These are phyloP conservation scores for Penicillium nucicola DNA, from an alignment of 495 filamentous ascomycete species.

Conservation along the genomic window DNA sequence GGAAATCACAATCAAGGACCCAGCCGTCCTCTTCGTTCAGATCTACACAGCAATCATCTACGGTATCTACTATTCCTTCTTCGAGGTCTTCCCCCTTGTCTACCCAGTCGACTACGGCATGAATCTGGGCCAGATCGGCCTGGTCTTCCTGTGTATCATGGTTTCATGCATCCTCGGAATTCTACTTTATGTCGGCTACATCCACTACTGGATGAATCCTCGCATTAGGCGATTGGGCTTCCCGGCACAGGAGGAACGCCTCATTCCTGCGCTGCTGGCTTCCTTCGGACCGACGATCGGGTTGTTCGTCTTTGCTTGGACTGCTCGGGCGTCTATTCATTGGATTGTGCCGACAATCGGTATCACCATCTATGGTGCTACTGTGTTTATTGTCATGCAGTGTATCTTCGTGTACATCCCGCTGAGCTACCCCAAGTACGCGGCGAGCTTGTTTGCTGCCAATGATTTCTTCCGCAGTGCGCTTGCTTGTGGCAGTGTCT, in stretches of 20 bases:
- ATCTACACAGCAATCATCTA: constrained; percentile 62
- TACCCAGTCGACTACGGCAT: constrained; percentile 62
- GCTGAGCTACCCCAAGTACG: constrained; percentile 59
- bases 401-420: constrained; percentile 66
- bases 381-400: constrained; percentile 53
- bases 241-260: constrained; percentile 47
- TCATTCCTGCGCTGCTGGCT: constrained; percentile 56
- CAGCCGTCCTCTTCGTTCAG: constrained; percentile 59
- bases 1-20: constrained; percentile 62
- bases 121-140: constrained; percentile 57
- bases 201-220: constrained; percentile 52
- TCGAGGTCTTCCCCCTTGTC: constrained; percentile 73
- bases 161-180: constrained; percentile 55
- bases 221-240: constrained; percentile 43
- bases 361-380: constrained; percentile 50
- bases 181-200: constrained; percentile 49
- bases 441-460: constrained; percentile 58
- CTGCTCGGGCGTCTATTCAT: constrained; percentile 49
- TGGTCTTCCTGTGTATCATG: constrained; percentile 63
- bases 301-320: constrained; percentile 65
- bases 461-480: constrained; percentile 58
- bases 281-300: constrained; percentile 53
- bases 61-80: constrained; percentile 68
- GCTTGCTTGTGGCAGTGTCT: constrained; percentile 54
- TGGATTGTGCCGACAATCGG: constrained; percentile 65